phyloP scores from a whole-genome alignment of 805 yeast genomes.

The Candida xiaguanensis region DNA sequence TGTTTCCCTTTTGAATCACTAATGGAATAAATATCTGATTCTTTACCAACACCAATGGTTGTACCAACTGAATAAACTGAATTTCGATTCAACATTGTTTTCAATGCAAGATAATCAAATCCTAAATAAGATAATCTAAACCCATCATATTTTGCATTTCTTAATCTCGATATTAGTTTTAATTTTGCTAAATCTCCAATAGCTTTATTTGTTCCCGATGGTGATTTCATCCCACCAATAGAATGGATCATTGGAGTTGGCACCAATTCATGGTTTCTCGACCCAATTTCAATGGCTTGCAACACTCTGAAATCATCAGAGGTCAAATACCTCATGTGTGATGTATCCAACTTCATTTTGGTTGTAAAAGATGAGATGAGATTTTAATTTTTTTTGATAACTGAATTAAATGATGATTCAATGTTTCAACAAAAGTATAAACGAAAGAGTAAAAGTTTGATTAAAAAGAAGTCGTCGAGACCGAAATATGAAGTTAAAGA shows the following conservation, averaged over 20 bases:
- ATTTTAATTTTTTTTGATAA: not conserved
- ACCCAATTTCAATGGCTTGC: slow-evolving; percentile 85
- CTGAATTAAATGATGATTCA: not conserved
- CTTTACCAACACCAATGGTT: slow-evolving; percentile 95
- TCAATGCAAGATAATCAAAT: slow-evolving; percentile 87
- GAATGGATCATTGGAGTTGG: slow-evolving; percentile 83
- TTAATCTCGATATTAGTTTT: slow-evolving; percentile 67
- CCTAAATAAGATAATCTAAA: slow-evolving; percentile 86
- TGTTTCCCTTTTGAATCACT: slow-evolving; percentile 60
- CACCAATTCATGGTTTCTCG: slow-evolving; percentile 90
- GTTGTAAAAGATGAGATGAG: slow-evolving; percentile 2
- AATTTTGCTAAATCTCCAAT: slow-evolving; percentile 86
- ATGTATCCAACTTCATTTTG: slow-evolving; percentile 91
- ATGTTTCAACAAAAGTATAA: slow-evolving; percentile 6
- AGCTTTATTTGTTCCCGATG: slow-evolving; percentile 71
- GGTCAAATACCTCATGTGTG: slow-evolving; percentile 90
- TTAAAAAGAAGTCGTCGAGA: slow-evolving; percentile 1
- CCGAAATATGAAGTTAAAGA: not conserved
- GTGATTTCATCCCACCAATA: slow-evolving; percentile 71
- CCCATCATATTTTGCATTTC: slow-evolving; percentile 95
- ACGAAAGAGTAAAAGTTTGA: not conserved
- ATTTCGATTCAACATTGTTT: slow-evolving; percentile 72
- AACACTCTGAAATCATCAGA: slow-evolving; percentile 87
- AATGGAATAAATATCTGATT: slow-evolving; percentile 88
- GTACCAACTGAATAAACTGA: slow-evolving; percentile 76